Evolutionary conservation across 2,329 filamentous ascomycete genomes (phyloP).

Genomic region (Amauroascus niger): DNA sequence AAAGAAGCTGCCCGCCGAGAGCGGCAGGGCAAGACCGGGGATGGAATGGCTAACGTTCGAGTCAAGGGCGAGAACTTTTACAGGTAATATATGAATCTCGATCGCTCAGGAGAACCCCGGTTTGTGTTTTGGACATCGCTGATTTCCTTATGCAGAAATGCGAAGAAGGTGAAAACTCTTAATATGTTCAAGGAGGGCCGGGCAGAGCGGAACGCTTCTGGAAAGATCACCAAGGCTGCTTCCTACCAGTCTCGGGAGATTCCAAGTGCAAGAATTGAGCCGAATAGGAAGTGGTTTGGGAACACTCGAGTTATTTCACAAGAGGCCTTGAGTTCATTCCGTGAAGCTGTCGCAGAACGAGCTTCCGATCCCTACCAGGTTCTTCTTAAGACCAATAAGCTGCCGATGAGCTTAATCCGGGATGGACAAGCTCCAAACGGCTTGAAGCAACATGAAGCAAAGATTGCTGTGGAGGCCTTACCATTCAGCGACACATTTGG

Average conservation of each 20-base stretch:
- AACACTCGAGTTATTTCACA: conserved; percentile 88
- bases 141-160: conserved; percentile 40
- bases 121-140: background rate
- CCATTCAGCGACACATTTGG: conserved; percentile 87
- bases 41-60: conserved; percentile 86
- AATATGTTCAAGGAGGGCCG: conserved; percentile 88
- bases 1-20: conserved; percentile 76
- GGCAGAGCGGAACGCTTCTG: conserved; percentile 67
- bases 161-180: conserved; percentile 79
- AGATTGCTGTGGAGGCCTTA: conserved; percentile 80
- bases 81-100: conserved; percentile 44
- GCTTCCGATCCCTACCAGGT: conserved; percentile 85
- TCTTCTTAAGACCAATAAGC: conserved; percentile 91
- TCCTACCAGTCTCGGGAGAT: conserved; percentile 73
- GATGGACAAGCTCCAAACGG: conserved; percentile 71
- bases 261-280: conserved; percentile 80
- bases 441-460: conserved; percentile 83
- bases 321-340: conserved; percentile 75
- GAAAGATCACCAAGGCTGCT: conserved; percentile 76
- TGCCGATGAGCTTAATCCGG: conserved; percentile 87
- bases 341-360: conserved; percentile 84
- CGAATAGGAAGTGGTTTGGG: conserved; percentile 95
- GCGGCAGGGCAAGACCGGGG: conserved; percentile 73
- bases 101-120: background rate
- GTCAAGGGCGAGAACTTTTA: conserved; percentile 99